These are phyloP conservation scores for Arabidopsis thaliana DNA, from an alignment of 345 rosid species.

Conservation along the genomic window DNA sequence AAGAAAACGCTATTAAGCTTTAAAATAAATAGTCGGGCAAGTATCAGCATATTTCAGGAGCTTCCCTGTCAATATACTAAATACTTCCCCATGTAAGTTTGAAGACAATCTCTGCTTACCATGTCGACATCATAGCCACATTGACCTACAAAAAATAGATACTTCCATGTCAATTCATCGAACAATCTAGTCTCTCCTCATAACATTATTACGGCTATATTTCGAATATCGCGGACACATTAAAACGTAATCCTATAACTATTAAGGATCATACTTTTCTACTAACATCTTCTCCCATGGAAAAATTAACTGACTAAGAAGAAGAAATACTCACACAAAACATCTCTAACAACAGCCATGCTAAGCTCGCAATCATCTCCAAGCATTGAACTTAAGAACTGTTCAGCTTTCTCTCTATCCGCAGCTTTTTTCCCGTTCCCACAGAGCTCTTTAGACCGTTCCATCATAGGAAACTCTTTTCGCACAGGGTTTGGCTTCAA, in stretches of 20 bases:
- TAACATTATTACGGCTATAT: not conserved
- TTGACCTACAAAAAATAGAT: constrained; percentile 65
- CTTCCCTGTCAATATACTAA: constrained; percentile 34
- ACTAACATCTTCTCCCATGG: not conserved
- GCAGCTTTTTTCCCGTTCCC: constrained; percentile 35
- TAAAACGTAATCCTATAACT: not conserved
- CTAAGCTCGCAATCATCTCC: constrained; percentile 73
- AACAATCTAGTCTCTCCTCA: constrained; percentile 12
- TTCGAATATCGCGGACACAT: not conserved
- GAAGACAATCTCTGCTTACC: constrained; percentile 56
- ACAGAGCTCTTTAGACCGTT: constrained; percentile 37
- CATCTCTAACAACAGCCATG: constrained; percentile 81
- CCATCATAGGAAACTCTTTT: constrained; percentile 36
- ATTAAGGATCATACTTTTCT: not conserved
- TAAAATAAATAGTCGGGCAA: constrained; percentile 27
- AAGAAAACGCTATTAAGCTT: constrained; percentile 38
- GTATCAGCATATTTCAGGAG: constrained; percentile 36
- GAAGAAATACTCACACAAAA: constrained; percentile 61
- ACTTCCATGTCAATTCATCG: not conserved
- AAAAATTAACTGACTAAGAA: constrained; percentile 5
- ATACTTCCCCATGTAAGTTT: constrained; percentile 30
- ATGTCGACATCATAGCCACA: constrained; percentile 74
- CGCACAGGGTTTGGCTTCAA: constrained; percentile 50
- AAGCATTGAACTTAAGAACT: constrained; percentile 77
- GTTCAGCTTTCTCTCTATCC: constrained; percentile 65